A percentile compares a stretch with the other conserved stretches of the same genome.
Conservation (phyloP, 164 flowering plant genomes). For the Stephania yunnanensis region DNA sequence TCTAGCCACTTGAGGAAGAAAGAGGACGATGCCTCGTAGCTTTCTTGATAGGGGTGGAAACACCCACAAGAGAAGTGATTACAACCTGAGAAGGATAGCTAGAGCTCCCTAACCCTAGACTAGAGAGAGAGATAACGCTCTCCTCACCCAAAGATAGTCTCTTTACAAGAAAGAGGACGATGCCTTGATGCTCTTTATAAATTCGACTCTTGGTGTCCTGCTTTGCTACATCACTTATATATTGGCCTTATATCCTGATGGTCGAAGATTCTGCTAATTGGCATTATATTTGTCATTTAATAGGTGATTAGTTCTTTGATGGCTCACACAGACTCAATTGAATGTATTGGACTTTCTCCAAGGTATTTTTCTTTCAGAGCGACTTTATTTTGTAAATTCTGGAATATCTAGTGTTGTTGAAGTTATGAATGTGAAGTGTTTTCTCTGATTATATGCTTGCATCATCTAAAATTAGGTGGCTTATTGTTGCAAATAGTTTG, state of each 20-base stretch:
- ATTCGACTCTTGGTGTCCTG: not conserved
- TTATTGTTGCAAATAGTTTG: not conserved
- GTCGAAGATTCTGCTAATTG: not conserved
- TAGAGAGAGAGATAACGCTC: too few species aligned
- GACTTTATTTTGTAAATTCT: not conserved
- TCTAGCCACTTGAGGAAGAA: too few species aligned
- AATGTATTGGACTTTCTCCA: slow-evolving; percentile 58
- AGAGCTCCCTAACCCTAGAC: too few species aligned
- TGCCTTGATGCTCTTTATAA: too few species aligned
- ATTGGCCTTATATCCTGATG: not conserved
- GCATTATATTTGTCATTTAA: slow-evolving; percentile 1
- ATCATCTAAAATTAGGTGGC: not conserved
- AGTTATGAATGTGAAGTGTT: not conserved
- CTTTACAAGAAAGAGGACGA: too few species aligned
- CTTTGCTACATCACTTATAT: not conserved
- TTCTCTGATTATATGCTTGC: not conserved
- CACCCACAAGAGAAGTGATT: too few species aligned
- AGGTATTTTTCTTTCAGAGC: slow-evolving; percentile 33
- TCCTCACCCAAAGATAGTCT: too few species aligned
- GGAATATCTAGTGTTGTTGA: not conserved
- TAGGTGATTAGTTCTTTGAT: slow-evolving; percentile 75
- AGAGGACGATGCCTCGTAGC: too few species aligned
- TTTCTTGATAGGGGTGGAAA: too few species aligned
- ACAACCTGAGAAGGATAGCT: too few species aligned
- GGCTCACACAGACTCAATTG: slow-evolving; percentile 79